Conservation (phyloP, 164 flowering plant genomes). For the Aristolochia contorta region DNA sequence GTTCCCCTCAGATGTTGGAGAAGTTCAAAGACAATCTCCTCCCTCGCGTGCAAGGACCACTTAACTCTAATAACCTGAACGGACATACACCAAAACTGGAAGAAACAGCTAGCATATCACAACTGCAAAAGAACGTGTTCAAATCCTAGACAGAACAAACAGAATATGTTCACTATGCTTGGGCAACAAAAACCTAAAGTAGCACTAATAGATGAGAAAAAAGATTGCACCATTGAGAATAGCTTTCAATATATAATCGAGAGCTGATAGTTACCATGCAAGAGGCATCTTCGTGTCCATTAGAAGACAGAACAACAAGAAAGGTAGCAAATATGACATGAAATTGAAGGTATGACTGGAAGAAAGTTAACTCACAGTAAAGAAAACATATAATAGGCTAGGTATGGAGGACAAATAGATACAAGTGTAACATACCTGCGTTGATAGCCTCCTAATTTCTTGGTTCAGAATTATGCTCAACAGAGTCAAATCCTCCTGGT, state of each 20-base stretch:
- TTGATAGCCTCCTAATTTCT: slow-evolving; percentile 80
- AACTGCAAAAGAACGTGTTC: not conserved
- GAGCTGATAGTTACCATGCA: too few relatives aligned
- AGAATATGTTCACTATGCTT: too few relatives aligned
- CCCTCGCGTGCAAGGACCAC: slow-evolving; percentile 98
- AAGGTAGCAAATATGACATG: too few relatives aligned
- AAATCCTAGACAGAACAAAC: not conserved
- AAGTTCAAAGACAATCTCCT: slow-evolving; percentile 90
- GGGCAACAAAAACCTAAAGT: too few relatives aligned
- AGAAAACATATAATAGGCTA: not conserved
- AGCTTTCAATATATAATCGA: too few relatives aligned
- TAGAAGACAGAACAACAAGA: too few relatives aligned
- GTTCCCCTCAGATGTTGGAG: slow-evolving; percentile 67
- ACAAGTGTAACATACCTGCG: slow-evolving; percentile 43
- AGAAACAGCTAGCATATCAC: not conserved
- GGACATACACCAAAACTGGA: not conserved
- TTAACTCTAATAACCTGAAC: slow-evolving; percentile 84
- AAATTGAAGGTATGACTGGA: too few relatives aligned
- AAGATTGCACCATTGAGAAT: too few relatives aligned
- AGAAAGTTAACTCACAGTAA: too few relatives aligned
- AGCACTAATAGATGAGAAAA: too few relatives aligned
- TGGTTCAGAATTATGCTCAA: slow-evolving; percentile 73
- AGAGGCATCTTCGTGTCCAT: too few relatives aligned
- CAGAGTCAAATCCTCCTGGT: slow-evolving; percentile 77
- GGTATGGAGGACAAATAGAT: not conserved